Base-by-base conservation (phyloP, 2,329 filamentous ascomycete species). In the Sporothrix protearum region DNA sequence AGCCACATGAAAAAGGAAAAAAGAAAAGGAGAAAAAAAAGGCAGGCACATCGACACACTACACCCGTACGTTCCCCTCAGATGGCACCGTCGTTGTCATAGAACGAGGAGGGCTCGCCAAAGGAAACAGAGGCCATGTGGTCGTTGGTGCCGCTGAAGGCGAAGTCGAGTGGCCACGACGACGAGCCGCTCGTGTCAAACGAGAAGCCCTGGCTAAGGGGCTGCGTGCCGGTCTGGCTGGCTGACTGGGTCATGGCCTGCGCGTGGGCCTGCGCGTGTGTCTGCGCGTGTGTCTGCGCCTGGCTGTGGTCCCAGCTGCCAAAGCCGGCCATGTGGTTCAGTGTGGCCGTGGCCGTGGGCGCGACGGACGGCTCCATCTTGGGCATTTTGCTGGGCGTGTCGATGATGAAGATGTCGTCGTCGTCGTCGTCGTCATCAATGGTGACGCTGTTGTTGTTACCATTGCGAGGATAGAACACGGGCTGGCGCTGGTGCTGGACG, bases 321-420 rank as follows among this genome's bases (percentile, higher is more conserved):
- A 33, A 36, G 57, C 33, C 22, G 33, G 61, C 36, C 9, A 71
- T 53, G 36, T 59, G 10, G 22, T 33, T 39, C 69, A 42, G 36
- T 36, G 39, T 55, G 25, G 64, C 61, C 49, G 66, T 39, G 53
- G 63, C 8, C 22, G 51, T 22, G 6, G 66, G 42, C 2, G 19
- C 39, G n/a, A 47, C 30, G 10, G 68, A 42, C 45, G 30, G 16
- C 33, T 67, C 70, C 61, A 45, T 49, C 69, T 71, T 28, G 33
- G 73, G 71, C 22, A 30, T 55, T 78, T 82, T 83, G 28, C 79
- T 80, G 1, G 81, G 81, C 1, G 81, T 82, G 30, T 79, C 77
- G 30, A 81, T 77, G 71, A 78, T 74, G 3, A 77, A 78, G 42
- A 80, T 78, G 68, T 77, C 79, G 73, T 79, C 75, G 28, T 77